Evolutionary conservation across 106 monocot genomes (phyloP).

Genomic region (Alisma plantagoaquatica): DNA sequence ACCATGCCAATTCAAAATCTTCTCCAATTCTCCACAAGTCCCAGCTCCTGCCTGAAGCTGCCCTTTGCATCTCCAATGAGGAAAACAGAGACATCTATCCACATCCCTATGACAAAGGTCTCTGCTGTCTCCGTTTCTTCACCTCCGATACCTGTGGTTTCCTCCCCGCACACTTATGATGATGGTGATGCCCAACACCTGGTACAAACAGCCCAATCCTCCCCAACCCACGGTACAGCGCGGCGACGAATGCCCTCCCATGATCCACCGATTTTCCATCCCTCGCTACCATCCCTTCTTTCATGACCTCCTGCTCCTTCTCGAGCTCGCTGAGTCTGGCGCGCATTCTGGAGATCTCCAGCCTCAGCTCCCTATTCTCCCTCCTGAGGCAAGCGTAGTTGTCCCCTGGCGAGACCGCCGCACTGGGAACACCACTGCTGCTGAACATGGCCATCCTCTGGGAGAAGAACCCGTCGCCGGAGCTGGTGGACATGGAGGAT

Average conservation of each 20-base stretch:
- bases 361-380: constrained; percentile 86
- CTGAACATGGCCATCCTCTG: constrained; percentile 62
- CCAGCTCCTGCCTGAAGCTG: too few relatives aligned
- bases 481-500: constrained; percentile 34
- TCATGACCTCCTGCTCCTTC: constrained; percentile 78
- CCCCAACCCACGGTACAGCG: constrained; percentile 55
- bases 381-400: constrained; percentile 82
- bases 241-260: constrained; percentile 51
- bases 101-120: too few relatives aligned
- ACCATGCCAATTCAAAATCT: too few relatives aligned
- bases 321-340: constrained; percentile 77
- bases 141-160: constrained; percentile 34
- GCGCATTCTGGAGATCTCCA: constrained; percentile 76
- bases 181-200: constrained; percentile 14
- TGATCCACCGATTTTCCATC: constrained; percentile 31
- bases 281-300: constrained; percentile 55
- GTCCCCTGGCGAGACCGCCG: constrained; percentile 75
- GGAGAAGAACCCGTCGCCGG: constrained; percentile 49
- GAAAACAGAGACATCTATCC: too few relatives aligned
- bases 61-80: too few relatives aligned
- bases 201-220: constrained; percentile 32
- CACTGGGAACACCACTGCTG: constrained; percentile 56
- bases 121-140: constrained; percentile 40
- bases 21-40: too few relatives aligned
- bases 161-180: constrained; percentile 18